Evolutionary conservation across 179 eudicot genomes (phyloP).

Genomic region (Drosera spatulata): DNA sequence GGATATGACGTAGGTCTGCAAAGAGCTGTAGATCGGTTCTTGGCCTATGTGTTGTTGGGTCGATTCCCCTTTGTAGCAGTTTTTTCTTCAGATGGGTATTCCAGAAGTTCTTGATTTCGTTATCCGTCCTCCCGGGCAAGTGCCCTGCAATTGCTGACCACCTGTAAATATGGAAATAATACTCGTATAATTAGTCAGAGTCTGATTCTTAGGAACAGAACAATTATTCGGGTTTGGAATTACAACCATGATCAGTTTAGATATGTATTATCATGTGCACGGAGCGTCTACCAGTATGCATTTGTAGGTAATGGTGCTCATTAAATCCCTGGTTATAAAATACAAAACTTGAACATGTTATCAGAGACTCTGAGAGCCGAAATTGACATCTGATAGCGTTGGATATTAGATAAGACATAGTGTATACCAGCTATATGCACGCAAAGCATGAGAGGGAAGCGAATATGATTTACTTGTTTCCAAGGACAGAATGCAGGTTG

Average conservation of each 20-base stretch:
- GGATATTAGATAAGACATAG: neutral
- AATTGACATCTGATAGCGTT: too few relatives aligned
- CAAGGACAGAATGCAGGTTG: constrained; percentile 24
- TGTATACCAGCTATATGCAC: neutral
- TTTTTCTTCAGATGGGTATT: constrained; percentile 6
- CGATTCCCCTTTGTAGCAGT: constrained; percentile 27
- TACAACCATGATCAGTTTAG: too few relatives aligned
- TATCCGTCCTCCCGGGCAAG: constrained; percentile 17
- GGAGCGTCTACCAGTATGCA: too few relatives aligned
- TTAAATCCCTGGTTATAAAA: too few relatives aligned
- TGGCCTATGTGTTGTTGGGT: constrained; percentile 27
- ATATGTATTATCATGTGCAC: too few relatives aligned
- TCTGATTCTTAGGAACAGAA: too few relatives aligned
- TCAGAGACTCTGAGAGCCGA: too few relatives aligned
- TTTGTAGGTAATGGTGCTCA: too few relatives aligned
- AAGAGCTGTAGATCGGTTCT: constrained; percentile 18
- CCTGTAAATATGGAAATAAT: constrained; percentile 1
- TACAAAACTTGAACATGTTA: too few relatives aligned
- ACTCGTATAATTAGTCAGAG: too few relatives aligned
- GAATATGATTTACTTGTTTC: constrained; percentile 14
- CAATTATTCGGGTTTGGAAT: too few relatives aligned
- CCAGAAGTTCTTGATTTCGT: neutral
- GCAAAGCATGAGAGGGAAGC: neutral
- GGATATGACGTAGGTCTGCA: constrained; percentile 19
- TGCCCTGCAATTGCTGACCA: constrained; percentile 27